Evolutionary conservation across 768 basidiomycete species (phyloP), one percentile per base, ranked within the genome.

Genomic region (Hortiboletus campestris): DNA sequence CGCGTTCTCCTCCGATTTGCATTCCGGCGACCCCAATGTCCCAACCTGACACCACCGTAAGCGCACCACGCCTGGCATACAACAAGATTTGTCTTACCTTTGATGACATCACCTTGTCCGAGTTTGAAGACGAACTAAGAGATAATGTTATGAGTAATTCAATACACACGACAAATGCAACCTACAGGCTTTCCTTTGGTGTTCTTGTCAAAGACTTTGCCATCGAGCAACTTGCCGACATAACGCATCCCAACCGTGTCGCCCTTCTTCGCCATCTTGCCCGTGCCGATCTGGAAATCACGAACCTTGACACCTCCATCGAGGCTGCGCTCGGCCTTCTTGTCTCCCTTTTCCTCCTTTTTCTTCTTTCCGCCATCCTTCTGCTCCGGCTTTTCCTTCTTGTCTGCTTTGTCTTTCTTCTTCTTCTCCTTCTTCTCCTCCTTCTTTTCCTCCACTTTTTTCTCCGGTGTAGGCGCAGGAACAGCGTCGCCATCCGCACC

Each of bases 21-120:
- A 98, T 97, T 34, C 96, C 96, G 31, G 78, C 85, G 53, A 98
- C 79, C 39, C 95, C 96, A 65, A 91, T 77, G 63, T 98, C 96
- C 94, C 95, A 97, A 44, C 89, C 85, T 88, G 54, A 25, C 29
- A 17, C 44, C 12, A 49, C 16, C 38, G 46, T 60, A 13, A 66
- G 50, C 39, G 11, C 19, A 55, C 38, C 17, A 34, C 6, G 19
- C 19, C 8, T 44, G 32, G 52, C 16, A 28, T 16, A 22, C 31
- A 31, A 58, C 13, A 6, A 19, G 19, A 41, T 45, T 39, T 42
- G 32, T 57, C 75, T 44, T 54, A 85, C 88, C 90, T 78, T 93
- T 92, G 74, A 98, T 97, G 49, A 98, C 96, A 68, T 96, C 88
- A 25, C 91, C 92, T 55, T 81, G 76, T 36, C 95, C 96, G 22